Conservation (phyloP, 2,329 filamentous ascomycete genomes). For the Scopulariopsis brevicaulis region DNA sequence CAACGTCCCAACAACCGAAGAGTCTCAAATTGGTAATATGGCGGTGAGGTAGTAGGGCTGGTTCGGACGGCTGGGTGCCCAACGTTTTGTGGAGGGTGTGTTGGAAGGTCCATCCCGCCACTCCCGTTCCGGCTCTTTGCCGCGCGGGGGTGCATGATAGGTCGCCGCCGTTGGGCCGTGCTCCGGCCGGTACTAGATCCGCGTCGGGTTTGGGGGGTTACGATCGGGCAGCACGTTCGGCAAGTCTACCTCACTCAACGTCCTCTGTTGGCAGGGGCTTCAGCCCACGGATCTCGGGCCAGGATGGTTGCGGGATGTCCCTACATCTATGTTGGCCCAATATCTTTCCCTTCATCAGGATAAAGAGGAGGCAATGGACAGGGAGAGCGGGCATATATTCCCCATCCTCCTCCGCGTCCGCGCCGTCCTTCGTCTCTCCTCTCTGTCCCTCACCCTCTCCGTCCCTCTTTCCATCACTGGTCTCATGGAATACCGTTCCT, state of each 20-base stretch:
- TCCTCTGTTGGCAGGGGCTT: not conserved
- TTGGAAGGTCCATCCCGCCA: too few relatives aligned
- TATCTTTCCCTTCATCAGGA: too few relatives aligned
- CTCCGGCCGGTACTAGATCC: not conserved
- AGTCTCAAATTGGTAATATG: not conserved
- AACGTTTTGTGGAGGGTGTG: not conserved
- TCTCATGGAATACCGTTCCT: not conserved
- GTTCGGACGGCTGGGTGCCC: not conserved
- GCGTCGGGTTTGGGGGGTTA: not conserved
- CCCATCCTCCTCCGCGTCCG: too few relatives aligned
- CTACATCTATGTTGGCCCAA: too few relatives aligned
- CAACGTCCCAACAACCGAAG: not conserved
- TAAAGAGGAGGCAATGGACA: too few relatives aligned
- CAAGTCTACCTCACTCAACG: not conserved
- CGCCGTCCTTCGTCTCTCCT: not conserved
- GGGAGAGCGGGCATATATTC: too few relatives aligned
- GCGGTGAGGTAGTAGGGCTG: not conserved
- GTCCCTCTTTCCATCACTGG: not conserved
- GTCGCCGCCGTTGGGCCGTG: not conserved
- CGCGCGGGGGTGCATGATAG: not conserved
- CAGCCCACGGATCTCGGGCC: too few relatives aligned
- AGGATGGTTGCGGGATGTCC: too few relatives aligned
- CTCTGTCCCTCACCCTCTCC: not conserved
- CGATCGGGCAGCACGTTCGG: not conserved
- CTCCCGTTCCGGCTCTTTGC: not conserved